Base-by-base conservation (phyloP, 2,329 filamentous ascomycete species). In the Neoascochyta sp. region DNA sequence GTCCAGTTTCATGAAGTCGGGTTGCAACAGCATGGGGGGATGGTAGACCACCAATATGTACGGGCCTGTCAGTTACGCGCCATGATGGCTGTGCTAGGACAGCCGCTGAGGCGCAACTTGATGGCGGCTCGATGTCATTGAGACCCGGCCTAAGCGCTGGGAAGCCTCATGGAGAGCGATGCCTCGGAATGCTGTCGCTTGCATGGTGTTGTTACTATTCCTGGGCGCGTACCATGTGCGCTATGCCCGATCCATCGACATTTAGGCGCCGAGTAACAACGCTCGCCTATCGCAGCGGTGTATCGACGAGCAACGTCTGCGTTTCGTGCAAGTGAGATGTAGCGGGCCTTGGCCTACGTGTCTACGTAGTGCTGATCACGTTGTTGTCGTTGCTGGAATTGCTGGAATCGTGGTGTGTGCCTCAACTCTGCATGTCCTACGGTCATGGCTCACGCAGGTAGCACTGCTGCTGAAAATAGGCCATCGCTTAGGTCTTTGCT, bases 21-120 rank as follows among this genome's bases (percentile, higher is more conserved):
- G 49, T 49, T 50, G 45, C 52, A 41, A 45, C 47, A 50, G 43
- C 27, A 36, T 28, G 37, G 32, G 34, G 24, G 44, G 47, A 44
- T 54, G 50, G 52, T 53, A 57, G 50, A 52, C 42, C 51, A 41
- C 49, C 43, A 51, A 58, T 61, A 61, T 58, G 57, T 60, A 60
- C 43, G 47, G 41, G 40, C 41, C 42, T 29, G 22, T 33, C 31
- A 46, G 44, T 43, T 47, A 54, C 41, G 45, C 53, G 51, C 52
- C 47, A 38, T 44, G 55, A n/a, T n/a, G 50, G 45, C 39, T 39
- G 36, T 45, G 52, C 52, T 39, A 45, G 50, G 39, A 46, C 51
- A 63, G 45, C 50, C 59, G 59, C 59, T 45, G 57, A 56, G 54
- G 57, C 59, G 55, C 54, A 33, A 50, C 34, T 25, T 42, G 43